Base-by-base conservation (phyloP, 352 stramenopile species). In the Blastocystis sp. region DNA sequence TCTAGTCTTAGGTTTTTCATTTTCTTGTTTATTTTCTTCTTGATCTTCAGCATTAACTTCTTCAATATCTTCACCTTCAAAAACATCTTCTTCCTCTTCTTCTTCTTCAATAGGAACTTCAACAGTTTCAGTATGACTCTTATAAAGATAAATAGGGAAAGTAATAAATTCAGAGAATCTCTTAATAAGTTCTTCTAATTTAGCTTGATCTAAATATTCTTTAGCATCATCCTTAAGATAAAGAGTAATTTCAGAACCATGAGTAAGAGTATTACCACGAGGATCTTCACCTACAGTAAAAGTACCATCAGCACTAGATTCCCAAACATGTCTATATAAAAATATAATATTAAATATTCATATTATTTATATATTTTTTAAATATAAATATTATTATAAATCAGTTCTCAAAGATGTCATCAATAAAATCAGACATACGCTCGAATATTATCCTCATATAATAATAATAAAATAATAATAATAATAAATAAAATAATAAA, bases 141-240 rank as follows among this genome's bases (percentile, higher is more conserved):
- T 78, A 66, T 92, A 79, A n/a, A 98, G 71, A 68, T 91, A 94
- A 68, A 99, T 96, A 1, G 92, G 92, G 74, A 98, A 95, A 25
- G 78, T 94, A 58, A 98, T 95, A 75, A 99, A 99, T 76, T 99
- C 92, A 21, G 84, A 95, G 76, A 98, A 97, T 67, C 88, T 84
- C 41, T 83, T 75, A 32, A 96, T 83, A 19, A 99, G 74, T 10
- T 74, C 68, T 70, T 94, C 86, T 44, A 99, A 77, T 65, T 88
- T 87, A 64, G 84, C 70, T 59, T 93, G 75, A 47, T 91, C 79
- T 30, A 91, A 70, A 72, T 94, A 95, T 72, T 96, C 85, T 16
- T 78, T 75, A 9, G 87, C 85, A 67, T 98, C 91, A 64, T 95
- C 84, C 75, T 97, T 97, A 11, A 99, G 77, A 69, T 93, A 93